A percentile compares a stretch with the other conserved stretches of the same genome.
Conservation (phyloP, 169 alveolate genomes). For the Eimeria zaria region DNA sequence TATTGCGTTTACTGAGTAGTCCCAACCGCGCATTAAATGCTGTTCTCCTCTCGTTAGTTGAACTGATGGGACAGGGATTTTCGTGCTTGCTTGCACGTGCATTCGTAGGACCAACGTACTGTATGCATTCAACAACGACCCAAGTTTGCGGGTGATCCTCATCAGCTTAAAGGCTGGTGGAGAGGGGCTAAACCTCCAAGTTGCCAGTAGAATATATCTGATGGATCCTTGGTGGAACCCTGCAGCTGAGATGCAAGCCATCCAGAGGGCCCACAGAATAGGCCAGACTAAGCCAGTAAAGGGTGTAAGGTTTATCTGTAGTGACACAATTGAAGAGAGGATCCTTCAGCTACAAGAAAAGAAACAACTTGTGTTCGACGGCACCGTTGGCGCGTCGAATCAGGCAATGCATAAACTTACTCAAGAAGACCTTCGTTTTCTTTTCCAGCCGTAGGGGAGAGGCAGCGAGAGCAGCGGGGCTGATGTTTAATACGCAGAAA, state of each 20-base stretch:
- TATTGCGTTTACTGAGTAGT: not conserved
- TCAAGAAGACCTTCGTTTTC: slow-evolving; percentile 94
- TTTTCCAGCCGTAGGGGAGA: slow-evolving; percentile 87
- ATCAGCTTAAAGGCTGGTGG: slow-evolving; percentile 98
- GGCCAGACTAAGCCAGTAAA: slow-evolving; percentile 97
- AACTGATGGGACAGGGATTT: not conserved
- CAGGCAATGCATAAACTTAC: slow-evolving; percentile 92
- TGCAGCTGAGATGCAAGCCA: slow-evolving; percentile 99
- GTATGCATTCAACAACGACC: slow-evolving; percentile 92
- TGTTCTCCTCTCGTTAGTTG: not conserved
- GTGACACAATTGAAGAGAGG: slow-evolving; percentile 98
- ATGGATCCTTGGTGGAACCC: slow-evolving; percentile 99
- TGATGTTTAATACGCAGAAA: not conserved
- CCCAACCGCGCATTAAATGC: not conserved
- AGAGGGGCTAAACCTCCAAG: slow-evolving; percentile 99
- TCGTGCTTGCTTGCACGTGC: slow-evolving; percentile 11
- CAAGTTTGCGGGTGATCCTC: slow-evolving; percentile 92
- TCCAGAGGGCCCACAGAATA: slow-evolving; percentile 98
- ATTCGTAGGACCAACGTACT: slow-evolving; percentile 91
- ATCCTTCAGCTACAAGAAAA: slow-evolving; percentile 96
- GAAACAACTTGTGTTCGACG: slow-evolving; percentile 96
- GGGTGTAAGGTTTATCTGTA: slow-evolving; percentile 97
- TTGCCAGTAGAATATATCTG: slow-evolving; percentile 98
- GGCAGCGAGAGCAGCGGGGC: not conserved
- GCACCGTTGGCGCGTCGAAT: slow-evolving; percentile 93